Evolutionary conservation across 169 alveolate genomes (phyloP), one percentile per base, ranked within the genome.

Genomic region (Plasmodium cynomolgi): DNA sequence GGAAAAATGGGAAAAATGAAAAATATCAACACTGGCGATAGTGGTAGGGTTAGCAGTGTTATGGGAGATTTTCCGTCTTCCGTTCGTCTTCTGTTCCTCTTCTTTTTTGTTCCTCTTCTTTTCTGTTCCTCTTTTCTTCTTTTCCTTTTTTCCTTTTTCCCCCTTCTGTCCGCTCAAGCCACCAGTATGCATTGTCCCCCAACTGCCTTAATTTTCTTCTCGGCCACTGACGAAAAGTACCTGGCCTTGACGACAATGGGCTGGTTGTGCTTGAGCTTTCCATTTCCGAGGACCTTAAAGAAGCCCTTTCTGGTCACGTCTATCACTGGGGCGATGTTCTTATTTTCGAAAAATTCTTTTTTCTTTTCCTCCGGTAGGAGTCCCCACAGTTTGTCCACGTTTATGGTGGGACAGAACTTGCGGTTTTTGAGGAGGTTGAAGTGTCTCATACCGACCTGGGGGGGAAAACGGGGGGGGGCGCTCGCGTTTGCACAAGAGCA

Each of bases 211-310:
- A 99, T 99, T 98, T 99, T 99, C 96, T 98, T 98, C 97, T 99
- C 99, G 68, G 99, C 99, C 54, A 96, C 95, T 92, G 98, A 97
- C 33, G 99, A 97, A 98, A 99, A 99, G 96, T 96, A 97, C 83
- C 99, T 97, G 41, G 99, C 99, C 97, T 98, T 99, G 37, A 99
- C 99, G 92, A 98, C 98, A 83, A 99, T 97, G 58, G 99, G 99
- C 92, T 97, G 96, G 95, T 95, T 90, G 83, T 98, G 99, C 79
- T 98, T 97, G 91, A 98, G 96, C 71, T 91, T 91, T 47, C 99
- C 99, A 94, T 99, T 99, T 83, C 99, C 99, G 71, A 99, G 97
- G 75, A 99, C 99, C 97, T 99, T 99, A 97, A 98, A 99, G 95
- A 95, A 98, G 26, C 99, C 99, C 83, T 97, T 97, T 97, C 98